phyloP scores from a whole-genome alignment of 768 basidiomycete genomes.

The Mrakia hoshinonis region DNA sequence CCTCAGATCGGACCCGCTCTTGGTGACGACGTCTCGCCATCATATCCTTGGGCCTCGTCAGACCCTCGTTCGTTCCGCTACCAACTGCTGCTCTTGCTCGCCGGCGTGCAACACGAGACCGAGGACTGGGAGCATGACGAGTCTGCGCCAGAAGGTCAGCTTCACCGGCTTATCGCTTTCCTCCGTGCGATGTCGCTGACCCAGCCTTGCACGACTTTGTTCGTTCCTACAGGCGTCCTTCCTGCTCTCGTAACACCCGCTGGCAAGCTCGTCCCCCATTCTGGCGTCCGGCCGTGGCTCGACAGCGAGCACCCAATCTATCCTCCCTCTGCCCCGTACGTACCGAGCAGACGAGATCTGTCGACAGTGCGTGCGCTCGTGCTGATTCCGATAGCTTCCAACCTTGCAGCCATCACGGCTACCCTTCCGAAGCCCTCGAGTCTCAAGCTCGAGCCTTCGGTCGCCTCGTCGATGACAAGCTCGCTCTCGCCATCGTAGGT shows the following conservation, averaged over 20 bases:
- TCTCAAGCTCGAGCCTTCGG: constrained; percentile 23
- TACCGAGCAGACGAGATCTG: background rate
- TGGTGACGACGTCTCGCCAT: background rate
- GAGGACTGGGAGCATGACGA: constrained; percentile 20
- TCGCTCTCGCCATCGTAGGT: constrained; percentile 18
- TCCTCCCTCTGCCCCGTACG: constrained; percentile 8
- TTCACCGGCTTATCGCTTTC: background rate
- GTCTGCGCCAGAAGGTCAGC: constrained; percentile 20
- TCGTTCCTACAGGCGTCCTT: background rate
- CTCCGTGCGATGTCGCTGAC: background rate
- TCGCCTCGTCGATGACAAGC: constrained; percentile 14
- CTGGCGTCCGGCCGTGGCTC: constrained; percentile 14
- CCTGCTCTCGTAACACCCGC: constrained; percentile 7
- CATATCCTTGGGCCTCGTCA: constrained; percentile 14
- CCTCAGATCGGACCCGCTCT: background rate
- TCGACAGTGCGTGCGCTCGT: too few relatives aligned
- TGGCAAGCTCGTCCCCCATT: constrained; percentile 16
- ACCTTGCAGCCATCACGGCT: constrained; percentile 19
- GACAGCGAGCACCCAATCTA: constrained; percentile 21
- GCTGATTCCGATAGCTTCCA: background rate
- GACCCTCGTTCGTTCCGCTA: constrained; percentile 15
- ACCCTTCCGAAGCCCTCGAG: constrained; percentile 5
- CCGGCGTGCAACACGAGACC: constrained; percentile 2
- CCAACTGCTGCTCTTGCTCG: constrained; percentile 11
- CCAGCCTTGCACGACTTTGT: background rate